Conservation (phyloP, 2,329 filamentous ascomycete genomes). For the Curvularia hawaiiensis region DNA sequence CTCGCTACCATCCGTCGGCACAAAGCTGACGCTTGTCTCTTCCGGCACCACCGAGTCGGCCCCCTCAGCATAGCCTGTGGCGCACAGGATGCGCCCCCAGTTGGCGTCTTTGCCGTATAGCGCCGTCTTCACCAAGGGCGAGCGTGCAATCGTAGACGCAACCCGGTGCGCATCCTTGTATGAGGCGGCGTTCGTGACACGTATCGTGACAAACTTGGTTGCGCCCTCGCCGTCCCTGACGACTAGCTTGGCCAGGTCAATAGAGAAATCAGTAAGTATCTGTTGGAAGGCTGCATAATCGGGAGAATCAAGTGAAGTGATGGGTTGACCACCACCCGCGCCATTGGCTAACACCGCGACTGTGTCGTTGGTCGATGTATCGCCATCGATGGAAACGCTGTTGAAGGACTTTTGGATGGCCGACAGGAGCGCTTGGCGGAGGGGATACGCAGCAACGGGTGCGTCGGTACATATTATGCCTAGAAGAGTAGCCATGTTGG, state of each 20-base stretch:
- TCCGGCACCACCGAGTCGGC: constrained; percentile 69
- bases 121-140: constrained; percentile 94
- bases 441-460: constrained; percentile 70
- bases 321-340: constrained; percentile 74
- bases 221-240: constrained; percentile 96
- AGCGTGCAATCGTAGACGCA: constrained; percentile 86
- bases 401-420: constrained; percentile 90
- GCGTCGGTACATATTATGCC: constrained; percentile 92
- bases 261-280: constrained; percentile 77
- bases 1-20: constrained; percentile 75
- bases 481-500: constrained; percentile 96
- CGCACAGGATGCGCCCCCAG: constrained; percentile 96
- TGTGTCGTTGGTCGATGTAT: constrained; percentile 97
- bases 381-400: constrained; percentile 94
- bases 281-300: constrained; percentile 75
- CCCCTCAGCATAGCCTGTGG: constrained; percentile 79
- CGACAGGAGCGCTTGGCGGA: constrained; percentile 72
- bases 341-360: constrained; percentile 95
- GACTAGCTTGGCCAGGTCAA: constrained; percentile 86
- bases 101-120: constrained; percentile 97
- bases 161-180: constrained; percentile 76
- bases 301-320: constrained; percentile 59
- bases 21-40: constrained; percentile 77
- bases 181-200: constrained; percentile 73
- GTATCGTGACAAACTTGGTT: constrained; percentile 96